phyloP scores from a whole-genome alignment of 805 yeast species.

The Komagataella phaffii region DNA sequence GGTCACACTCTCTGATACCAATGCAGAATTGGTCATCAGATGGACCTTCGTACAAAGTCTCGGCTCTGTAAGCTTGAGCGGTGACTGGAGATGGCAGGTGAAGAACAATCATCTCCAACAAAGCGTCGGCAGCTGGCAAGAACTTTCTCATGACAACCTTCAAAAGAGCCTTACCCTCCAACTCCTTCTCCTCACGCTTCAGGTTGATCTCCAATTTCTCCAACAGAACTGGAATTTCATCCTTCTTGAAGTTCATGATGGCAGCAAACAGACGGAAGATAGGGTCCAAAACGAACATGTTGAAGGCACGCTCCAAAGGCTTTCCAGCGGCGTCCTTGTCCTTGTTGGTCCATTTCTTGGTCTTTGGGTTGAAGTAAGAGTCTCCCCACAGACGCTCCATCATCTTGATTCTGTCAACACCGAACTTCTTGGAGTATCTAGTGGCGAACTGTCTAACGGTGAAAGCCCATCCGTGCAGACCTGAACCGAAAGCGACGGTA shows the following conservation, averaged over 20 bases:
- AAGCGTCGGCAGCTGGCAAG: slow-evolving; percentile 99
- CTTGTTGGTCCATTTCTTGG: slow-evolving; percentile 98
- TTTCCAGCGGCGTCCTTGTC: slow-evolving; percentile 93
- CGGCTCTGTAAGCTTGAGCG: slow-evolving; percentile 99
- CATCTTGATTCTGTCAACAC: slow-evolving; percentile 97
- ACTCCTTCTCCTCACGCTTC: slow-evolving; percentile 95
- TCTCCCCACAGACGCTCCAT: slow-evolving; percentile 99
- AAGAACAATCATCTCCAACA: slow-evolving; percentile 95
- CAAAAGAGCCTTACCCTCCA: slow-evolving; percentile 96
- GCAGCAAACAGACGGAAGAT: slow-evolving; percentile 91
- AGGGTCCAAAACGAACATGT: slow-evolving; percentile 98
- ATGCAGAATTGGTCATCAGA: slow-evolving; percentile 77
- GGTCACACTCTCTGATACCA: slow-evolving; percentile 97
- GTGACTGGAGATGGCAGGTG: slow-evolving; percentile 99
- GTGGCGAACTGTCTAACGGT: slow-evolving; percentile 96
- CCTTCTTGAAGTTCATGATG: slow-evolving; percentile 98
- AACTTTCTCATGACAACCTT: slow-evolving; percentile 99
- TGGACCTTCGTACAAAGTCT: slow-evolving; percentile 98
- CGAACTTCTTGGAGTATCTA: slow-evolving; percentile 98
- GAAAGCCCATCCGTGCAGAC: slow-evolving; percentile 99
- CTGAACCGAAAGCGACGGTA: slow-evolving; percentile 99
- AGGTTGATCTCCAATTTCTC: slow-evolving; percentile 88
- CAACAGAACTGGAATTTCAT: slow-evolving; percentile 81
- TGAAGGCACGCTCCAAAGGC: slow-evolving; percentile 96
- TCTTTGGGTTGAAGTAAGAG: slow-evolving; percentile 99